Evolutionary conservation across 352 stramenopile species (phyloP).

Genomic region (Paralagenidium karlingii): DNA sequence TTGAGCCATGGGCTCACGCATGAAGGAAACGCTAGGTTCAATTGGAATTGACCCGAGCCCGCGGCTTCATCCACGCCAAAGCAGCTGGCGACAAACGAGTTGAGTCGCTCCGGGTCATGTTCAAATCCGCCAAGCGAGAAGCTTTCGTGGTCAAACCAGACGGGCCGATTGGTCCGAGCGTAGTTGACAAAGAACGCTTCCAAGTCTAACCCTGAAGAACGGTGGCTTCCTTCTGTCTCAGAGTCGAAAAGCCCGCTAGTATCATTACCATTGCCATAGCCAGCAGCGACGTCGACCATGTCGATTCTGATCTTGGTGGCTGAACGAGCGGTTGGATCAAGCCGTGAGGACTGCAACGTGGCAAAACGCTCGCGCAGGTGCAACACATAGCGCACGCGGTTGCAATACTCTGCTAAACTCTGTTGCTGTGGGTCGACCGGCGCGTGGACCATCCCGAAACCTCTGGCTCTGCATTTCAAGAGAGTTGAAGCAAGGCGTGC

Average conservation of each 20-base stretch:
- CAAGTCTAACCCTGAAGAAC: slow-evolving; percentile 16
- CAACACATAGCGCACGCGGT: slow-evolving; percentile 33
- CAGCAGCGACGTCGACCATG: not conserved
- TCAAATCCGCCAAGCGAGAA: slow-evolving; percentile 2
- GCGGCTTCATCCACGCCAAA: no score
- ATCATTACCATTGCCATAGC: not conserved
- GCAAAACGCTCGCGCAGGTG: slow-evolving; percentile 18
- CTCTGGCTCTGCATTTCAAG: no score
- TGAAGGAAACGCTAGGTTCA: no score
- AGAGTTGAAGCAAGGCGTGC: no score
- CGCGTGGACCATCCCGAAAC: no score
- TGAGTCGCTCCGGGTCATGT: slow-evolving; percentile 1
- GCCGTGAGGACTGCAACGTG: slow-evolving; percentile 5
- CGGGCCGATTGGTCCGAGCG: slow-evolving; percentile 14
- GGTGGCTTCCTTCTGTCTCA: slow-evolving; percentile 7
- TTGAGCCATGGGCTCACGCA: slow-evolving; percentile 10
- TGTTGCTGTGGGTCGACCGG: no score
- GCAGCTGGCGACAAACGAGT: no score
- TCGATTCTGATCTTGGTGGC: not conserved
- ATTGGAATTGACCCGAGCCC: no score
- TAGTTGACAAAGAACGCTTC: slow-evolving; percentile 57
- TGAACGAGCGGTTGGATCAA: slow-evolving; percentile 3
- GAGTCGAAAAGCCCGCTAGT: not conserved
- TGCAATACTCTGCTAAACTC: no score
- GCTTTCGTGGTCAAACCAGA: slow-evolving; percentile 10